Percentiles rank a stretch among this genome's conserved stretches.
phyloP scores from a whole-genome alignment of 345 rosid species.

The Syzygium aromaticum region DNA sequence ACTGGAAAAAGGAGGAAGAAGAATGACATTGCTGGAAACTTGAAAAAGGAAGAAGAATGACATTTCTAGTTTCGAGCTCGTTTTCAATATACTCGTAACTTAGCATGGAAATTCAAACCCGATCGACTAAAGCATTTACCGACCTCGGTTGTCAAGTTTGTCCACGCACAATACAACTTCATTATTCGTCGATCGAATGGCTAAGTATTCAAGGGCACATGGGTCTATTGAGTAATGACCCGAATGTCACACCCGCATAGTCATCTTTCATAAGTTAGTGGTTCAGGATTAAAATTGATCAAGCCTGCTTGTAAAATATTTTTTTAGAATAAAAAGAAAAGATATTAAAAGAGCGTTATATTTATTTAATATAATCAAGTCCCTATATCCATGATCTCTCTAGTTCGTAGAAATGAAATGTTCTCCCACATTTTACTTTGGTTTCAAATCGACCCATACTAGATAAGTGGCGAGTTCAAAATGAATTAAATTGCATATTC shows the following conservation, averaged over 20 bases:
- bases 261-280: not conserved
- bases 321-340: not conserved
- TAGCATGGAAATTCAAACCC: too few relatives aligned
- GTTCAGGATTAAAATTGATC: not conserved
- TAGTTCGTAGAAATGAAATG: accelerated
- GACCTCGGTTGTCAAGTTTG: too few relatives aligned
- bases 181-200: too few relatives aligned
- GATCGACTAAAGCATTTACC: too few relatives aligned
- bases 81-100: too few relatives aligned
- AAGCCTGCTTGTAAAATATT: not conserved
- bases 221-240: too few relatives aligned
- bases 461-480: not conserved
- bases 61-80: too few relatives aligned
- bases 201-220: too few relatives aligned
- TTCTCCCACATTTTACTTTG: not conserved
- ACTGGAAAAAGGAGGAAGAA: too few relatives aligned
- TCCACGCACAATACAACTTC: too few relatives aligned
- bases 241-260: not conserved
- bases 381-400: not conserved
- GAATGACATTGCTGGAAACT: too few relatives aligned
- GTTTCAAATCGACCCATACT: not conserved
- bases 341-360: not conserved
- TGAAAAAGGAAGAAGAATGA: too few relatives aligned
- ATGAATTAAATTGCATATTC: not conserved
- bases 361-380: not conserved